Base-by-base conservation (phyloP, 768 basidiomycete species). In the Austroboletus eburneus region DNA sequence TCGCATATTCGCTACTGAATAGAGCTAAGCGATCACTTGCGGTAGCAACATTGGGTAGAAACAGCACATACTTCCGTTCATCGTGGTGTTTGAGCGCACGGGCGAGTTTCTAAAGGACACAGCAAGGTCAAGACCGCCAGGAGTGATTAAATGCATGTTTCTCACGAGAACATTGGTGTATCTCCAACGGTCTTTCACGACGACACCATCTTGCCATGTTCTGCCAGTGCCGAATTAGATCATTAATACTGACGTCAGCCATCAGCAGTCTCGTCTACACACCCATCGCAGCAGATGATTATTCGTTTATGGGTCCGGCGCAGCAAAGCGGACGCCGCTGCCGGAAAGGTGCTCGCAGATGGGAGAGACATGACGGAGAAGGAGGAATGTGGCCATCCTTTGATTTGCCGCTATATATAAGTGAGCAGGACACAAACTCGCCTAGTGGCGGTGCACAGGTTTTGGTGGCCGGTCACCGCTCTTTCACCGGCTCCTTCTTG, bases 241-340 rank as follows among this genome's bases (percentile, higher is more conserved):
- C 35, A 42, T 42, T 29, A 13, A 16, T 21, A 32, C 16, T 43
- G 38, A 35, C 24, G n/a, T 30, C 17, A 13, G 18, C 23, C 13
- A 30, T 17, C 27, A 14, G 45, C 20, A 16, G 12, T 25, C 14
- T 16, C 35, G 62, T 77, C 55, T 49, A 82, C 86, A n/a, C n/a
- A n/a, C n/a, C 86, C 86, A 57, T 88, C 86, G 51, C 86, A 88
- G 54, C 84, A 87, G 30, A 88, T 72, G 23, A 86, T 71, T 39
- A 88, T 77, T 43, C 86, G 72, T 57, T 86, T 86, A 49, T 68
- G 73, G 4, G 66, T 52, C 44, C 46, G 43, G 55, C 52, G 9
- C 51, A 30, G 43, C 40, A 12, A 18, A 18, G 21, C 35, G 7
- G 37, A 38, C 6, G 29, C 29, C 32, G 43, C 43, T 6, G 39